Evolutionary conservation across 495 filamentous ascomycete species (phyloP), one percentile per base, ranked within the genome.

Genomic region (Aspergillus avenaceus): DNA sequence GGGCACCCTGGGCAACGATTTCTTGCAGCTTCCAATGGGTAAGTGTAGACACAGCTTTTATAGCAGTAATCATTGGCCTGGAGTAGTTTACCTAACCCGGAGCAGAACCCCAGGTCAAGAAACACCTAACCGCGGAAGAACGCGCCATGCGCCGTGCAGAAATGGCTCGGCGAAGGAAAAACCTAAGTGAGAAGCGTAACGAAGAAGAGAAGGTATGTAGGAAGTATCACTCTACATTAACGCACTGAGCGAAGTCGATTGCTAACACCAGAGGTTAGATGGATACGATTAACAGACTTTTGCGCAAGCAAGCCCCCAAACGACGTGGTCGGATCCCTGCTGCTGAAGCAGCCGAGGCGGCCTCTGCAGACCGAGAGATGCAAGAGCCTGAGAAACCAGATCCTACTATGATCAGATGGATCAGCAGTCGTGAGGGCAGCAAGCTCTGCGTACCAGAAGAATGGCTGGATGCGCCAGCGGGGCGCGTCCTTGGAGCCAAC

Each of bases 231-330:
- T 31, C n/a, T 31, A 2, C 8, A 21, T 36, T n/a, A 5, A 14
- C 22, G 31, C 11, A 2, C 14, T 13, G 16, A 11, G 6, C 19
- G 21, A 28, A 41, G 8, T 19, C n/a, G 9, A 11, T 46, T 26
- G 37, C 54, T 57, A 53, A 62, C 47, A 14, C 25, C 28, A 16
- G 16, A 37, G 34, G 26, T 44, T 42, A 69, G 91, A 95, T 96
- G 86, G 92, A 97, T 65, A 98, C 93, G 12, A 97, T 98, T 76
- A 97, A 97, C 70, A 89, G 92, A 45, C 83, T 98, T 23, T 83
- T 97, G 45, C 90, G 91, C 67, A 96, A 96, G 60, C 95, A 97
- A 71, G 88, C 90, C 4, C 91, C 92, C 18, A 97, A 97, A 68
- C 85, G 77, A 54, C 85, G 77, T 36, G 82, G 77, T 40, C 75